Evolutionary conservation across 2,329 filamentous ascomycete species (phyloP).

Genomic region (Teratosphaeria epicoccoides): DNA sequence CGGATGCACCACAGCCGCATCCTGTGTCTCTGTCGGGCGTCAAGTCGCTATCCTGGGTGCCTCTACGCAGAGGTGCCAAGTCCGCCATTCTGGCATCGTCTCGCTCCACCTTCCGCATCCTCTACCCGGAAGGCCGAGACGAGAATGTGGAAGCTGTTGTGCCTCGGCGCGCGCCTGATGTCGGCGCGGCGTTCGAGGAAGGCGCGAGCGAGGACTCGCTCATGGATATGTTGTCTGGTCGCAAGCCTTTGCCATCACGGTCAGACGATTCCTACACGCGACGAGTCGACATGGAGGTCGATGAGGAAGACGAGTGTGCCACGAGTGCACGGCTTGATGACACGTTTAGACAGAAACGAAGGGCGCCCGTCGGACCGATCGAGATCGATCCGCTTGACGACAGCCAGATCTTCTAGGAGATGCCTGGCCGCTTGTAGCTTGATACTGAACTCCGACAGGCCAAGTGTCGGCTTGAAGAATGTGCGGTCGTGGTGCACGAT

Average conservation of each 20-base stretch:
- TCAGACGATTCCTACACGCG: slow-evolving; percentile 19
- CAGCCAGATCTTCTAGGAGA: slow-evolving; percentile 24
- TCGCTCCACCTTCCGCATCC: slow-evolving; percentile 27
- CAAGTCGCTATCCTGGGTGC: slow-evolving; percentile 14
- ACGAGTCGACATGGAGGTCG: slow-evolving; percentile 22
- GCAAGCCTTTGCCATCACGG: slow-evolving; percentile 29
- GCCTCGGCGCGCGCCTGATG: slow-evolving; percentile 16
- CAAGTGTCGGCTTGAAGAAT: no score
- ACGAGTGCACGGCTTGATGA: slow-evolving; percentile 30
- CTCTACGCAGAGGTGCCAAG: slow-evolving; percentile 14
- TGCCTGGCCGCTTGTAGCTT: background rate
- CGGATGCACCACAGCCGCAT: slow-evolving; percentile 13
- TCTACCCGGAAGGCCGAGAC: slow-evolving; percentile 31
- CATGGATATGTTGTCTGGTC: slow-evolving; percentile 37
- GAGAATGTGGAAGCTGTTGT: slow-evolving; percentile 2
- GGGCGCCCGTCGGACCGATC: slow-evolving; percentile 2
- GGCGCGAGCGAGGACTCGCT: slow-evolving; percentile 38
- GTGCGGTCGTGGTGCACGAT: no score
- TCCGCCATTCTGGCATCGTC: slow-evolving; percentile 28
- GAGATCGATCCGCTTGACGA: slow-evolving; percentile 24
- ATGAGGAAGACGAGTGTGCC: slow-evolving; percentile 15
- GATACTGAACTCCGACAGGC: no score
- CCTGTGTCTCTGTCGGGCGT: slow-evolving; percentile 6
- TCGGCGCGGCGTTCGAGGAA: slow-evolving; percentile 16
- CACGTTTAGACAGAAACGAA: slow-evolving; percentile 32